A percentile compares a stretch with the other conserved stretches of the same genome.
phyloP scores from a whole-genome alignment of 2,329 filamentous ascomycete genomes.

The Colletotrichum falcatum region DNA sequence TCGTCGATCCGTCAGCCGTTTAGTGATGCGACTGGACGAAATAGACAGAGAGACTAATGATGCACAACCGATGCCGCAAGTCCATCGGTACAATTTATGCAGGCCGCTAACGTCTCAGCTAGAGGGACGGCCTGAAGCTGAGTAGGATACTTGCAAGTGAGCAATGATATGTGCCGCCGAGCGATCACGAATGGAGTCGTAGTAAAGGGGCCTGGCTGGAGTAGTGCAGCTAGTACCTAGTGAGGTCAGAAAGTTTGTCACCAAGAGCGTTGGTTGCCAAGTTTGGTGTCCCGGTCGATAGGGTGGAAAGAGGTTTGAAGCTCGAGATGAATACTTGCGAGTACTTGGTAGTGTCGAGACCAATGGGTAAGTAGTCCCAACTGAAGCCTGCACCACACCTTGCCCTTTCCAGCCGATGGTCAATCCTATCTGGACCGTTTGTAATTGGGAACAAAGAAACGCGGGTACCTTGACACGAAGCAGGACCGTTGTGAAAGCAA shows the following conservation, averaged over 20 bases:
- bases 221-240: too few relatives aligned
- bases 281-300: neutral
- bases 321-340: constrained; percentile 14
- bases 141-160: neutral
- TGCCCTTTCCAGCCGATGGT: neutral
- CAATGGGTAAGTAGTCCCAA: neutral
- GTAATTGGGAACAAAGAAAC: constrained; percentile 18
- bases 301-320: neutral
- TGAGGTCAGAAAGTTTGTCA: neutral
- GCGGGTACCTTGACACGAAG: constrained; percentile 17
- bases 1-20: constrained; percentile 27
- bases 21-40: constrained; percentile 34
- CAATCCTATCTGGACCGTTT: constrained; percentile 7
- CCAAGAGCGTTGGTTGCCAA: neutral
- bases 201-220: neutral
- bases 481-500: constrained; percentile 26
- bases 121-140: constrained; percentile 28
- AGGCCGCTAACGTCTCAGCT: constrained; percentile 39
- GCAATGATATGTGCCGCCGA: neutral
- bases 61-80: constrained; percentile 29
- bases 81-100: constrained; percentile 36
- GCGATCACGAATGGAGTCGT: neutral
- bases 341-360: neutral
- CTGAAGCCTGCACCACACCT: constrained; percentile 1
- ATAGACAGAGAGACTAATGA: constrained; percentile 34